Base-by-base conservation (phyloP, 257 asterid genomes). In the Nicotiana paniculata region DNA sequence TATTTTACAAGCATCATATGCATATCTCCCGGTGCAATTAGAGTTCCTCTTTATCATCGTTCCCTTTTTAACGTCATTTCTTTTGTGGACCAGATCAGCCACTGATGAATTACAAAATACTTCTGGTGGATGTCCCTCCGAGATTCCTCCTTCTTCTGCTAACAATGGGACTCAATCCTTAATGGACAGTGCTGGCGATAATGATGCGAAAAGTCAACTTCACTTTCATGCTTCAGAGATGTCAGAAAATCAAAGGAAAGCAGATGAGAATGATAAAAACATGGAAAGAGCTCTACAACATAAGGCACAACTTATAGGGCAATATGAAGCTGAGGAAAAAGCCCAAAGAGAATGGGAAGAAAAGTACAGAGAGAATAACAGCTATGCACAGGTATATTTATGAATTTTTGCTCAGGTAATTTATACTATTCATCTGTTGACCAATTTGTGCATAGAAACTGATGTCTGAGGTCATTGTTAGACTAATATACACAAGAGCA, bases 261-360 rank as follows among this genome's bases (percentile, higher is more conserved):
- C 66, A 79, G 82, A 53, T 69, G 89, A 85, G 72, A 84, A 84
- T 78, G 85, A 89, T 64, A 87, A 84, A 75, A 91, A 86, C 81
- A 85, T 89, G 89, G 95, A 91, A 90, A 89, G 92, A 69, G 93
- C 97, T 59, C 82, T 92, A 88, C 88, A 86, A 69, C 93, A 84
- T 85, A 97, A 92, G 85, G 93, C 89, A 0, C 90, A 88, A 72
- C 93, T 89, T 59, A 89, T 85, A 64, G 90, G 89, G 61, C 86
- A 81, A 80, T 91, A 84, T 68, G 96, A 89, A 88, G 95, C 87
- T 75, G 97, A 92, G 83, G 97, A 92, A 89, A 94, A 87, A 77
- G 93, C 94, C 48, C 97, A 95, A 82, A 88, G 91, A 82, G 96
- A 93, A 86, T 96, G 98, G 99, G 98, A 94, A 89, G 97, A 93